These are phyloP conservation scores for Narthecium ossifragum DNA, from an alignment of 106 monocot genomes.

Conservation along the genomic window DNA sequence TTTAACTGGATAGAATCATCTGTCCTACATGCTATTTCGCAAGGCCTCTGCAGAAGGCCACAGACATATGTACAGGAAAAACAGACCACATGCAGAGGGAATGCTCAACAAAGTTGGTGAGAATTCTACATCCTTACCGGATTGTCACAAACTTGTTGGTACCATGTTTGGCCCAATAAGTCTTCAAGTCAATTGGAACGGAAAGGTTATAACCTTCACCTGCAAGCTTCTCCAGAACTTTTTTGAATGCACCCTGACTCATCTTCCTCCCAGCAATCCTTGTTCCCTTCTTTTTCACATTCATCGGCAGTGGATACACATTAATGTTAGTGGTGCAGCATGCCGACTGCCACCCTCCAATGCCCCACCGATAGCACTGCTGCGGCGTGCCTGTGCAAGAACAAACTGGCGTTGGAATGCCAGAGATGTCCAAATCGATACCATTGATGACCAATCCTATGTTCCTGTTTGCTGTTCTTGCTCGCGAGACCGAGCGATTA, in stretches of 20 bases:
- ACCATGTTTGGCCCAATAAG: conserved; percentile 49
- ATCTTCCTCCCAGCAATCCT: conserved; percentile 48
- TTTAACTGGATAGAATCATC: conserved; percentile 5
- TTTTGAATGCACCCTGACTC: conserved; percentile 51
- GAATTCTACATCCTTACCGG: conserved; percentile 23
- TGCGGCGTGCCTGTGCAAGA: conserved; percentile 38
- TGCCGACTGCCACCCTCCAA: conserved; percentile 47
- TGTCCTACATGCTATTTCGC: conserved; percentile 15
- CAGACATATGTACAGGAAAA: conserved; percentile 25
- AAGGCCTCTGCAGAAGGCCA: conserved; percentile 9
- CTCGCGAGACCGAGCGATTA: too few species aligned
- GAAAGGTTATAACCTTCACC: conserved; percentile 37
- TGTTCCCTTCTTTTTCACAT: conserved; percentile 26
- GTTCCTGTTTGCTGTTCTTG: too few species aligned
- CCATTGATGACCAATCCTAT: conserved; percentile 39
- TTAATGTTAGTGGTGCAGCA: conserved; percentile 43
- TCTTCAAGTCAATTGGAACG: conserved; percentile 50
- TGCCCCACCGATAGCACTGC: conserved; percentile 48
- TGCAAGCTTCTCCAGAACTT: conserved; percentile 45
- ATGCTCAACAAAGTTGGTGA: conserved; percentile 2
- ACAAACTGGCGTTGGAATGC: conserved; percentile 38
- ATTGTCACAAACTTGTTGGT: conserved; percentile 59
- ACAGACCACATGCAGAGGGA: conserved; percentile 10
- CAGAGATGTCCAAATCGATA: conserved; percentile 30
- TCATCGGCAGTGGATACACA: conserved; percentile 40